Percentiles rank a stretch among this genome's conserved stretches.
Conservation (phyloP, 2,329 filamentous ascomycete species). For the Chrysoporthe cubensis region DNA sequence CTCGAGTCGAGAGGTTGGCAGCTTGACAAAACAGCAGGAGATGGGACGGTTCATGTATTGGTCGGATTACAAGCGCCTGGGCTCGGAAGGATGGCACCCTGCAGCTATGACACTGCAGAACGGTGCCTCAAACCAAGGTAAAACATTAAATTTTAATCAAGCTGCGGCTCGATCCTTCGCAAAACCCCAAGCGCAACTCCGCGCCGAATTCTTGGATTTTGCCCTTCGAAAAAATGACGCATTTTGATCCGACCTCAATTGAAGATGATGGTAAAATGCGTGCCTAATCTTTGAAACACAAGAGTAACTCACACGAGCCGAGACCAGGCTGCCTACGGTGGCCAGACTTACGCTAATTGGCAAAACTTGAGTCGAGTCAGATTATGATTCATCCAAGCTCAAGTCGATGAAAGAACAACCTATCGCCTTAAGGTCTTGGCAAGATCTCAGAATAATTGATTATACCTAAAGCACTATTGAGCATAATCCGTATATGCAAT, state of each 20-base stretch:
- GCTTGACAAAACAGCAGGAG: background rate
- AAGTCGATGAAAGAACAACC: no score
- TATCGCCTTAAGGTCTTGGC: no score
- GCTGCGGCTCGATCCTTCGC: background rate
- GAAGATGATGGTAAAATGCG: no score
- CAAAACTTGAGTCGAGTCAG: no score
- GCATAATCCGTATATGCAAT: no score
- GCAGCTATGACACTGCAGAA: slow-evolving; percentile 11
- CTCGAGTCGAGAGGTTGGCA: background rate
- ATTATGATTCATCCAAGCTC: no score
- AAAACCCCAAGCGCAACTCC: background rate
- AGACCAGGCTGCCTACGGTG: no score
- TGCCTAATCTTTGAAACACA: no score
- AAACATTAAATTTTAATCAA: slow-evolving; percentile 1
- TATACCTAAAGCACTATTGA: no score
- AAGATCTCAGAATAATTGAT: no score
- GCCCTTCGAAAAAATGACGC: background rate
- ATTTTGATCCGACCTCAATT: background rate
- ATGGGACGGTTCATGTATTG: slow-evolving; percentile 11
- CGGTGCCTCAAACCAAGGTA: slow-evolving; percentile 13
- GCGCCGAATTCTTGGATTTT: background rate
- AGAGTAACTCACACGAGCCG: no score
- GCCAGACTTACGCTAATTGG: no score
- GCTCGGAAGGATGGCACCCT: slow-evolving; percentile 6
- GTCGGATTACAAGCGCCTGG: background rate